Evolutionary conservation across 169 alveolate species (phyloP).

Genomic region (Blepharisma undulans): DNA sequence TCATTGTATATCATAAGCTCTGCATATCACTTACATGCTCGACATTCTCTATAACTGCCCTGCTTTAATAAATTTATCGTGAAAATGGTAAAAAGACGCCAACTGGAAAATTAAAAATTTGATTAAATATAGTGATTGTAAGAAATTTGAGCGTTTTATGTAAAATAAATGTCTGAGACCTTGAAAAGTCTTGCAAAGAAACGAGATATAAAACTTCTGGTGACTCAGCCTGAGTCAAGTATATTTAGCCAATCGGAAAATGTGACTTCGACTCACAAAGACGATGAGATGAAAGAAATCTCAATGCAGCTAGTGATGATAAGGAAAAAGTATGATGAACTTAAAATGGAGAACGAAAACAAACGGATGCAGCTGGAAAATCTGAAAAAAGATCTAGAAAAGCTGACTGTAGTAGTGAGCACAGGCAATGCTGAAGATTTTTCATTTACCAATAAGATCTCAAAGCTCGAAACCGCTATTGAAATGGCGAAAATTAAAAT

Average conservation of each 20-base stretch:
- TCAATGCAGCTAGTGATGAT: conserved; percentile 48
- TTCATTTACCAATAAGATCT: conserved; percentile 27
- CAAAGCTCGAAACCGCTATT: conserved; percentile 17
- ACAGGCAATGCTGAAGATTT: conserved; percentile 36
- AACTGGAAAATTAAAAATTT: not conserved
- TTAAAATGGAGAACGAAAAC: not conserved
- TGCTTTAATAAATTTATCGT: not conserved
- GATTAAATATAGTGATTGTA: not conserved
- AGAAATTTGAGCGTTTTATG: not conserved
- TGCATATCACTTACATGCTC: conserved; percentile 25
- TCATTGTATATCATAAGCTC: conserved; percentile 72
- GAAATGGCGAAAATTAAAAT: conserved; percentile 34
- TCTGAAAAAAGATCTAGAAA: conserved; percentile 38
- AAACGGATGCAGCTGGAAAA: conserved; percentile 24
- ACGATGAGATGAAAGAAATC: conserved; percentile 54
- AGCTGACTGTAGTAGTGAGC: conserved; percentile 7
- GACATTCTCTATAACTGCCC: conserved; percentile 10
- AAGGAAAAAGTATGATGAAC: conserved; percentile 50
- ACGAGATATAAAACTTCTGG: not conserved
- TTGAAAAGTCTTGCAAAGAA: not conserved
- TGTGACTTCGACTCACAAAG: conserved; percentile 19
- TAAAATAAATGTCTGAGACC: not conserved
- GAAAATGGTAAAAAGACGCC: not conserved
- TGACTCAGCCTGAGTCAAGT: not conserved
- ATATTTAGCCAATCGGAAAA: not conserved